Evolutionary conservation across 805 yeast genomes (phyloP).

Genomic region (Metschnikowia santaceciliae): DNA sequence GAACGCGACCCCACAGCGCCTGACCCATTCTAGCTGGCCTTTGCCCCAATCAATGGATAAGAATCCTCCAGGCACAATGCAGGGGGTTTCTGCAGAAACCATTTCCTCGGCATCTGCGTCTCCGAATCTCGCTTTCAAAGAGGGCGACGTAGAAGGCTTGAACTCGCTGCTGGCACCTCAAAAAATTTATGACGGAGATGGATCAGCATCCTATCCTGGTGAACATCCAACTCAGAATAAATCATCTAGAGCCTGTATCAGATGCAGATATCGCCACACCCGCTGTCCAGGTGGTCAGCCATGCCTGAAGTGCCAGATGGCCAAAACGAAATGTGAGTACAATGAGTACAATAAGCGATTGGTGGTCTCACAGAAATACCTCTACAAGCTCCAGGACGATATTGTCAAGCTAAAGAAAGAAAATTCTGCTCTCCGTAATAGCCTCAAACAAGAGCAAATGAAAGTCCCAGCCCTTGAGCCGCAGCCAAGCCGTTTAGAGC

Average conservation of each 20-base stretch:
- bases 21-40: background rate
- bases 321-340: constrained; percentile 62
- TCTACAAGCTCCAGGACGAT: constrained; percentile 64
- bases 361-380: constrained; percentile 67
- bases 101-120: background rate
- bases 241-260: constrained; percentile 48
- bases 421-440: constrained; percentile 52
- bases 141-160: background rate
- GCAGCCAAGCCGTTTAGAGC: background rate
- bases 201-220: background rate
- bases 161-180: background rate
- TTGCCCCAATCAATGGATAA: constrained; percentile 1
- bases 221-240: constrained; percentile 23
- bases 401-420: constrained; percentile 62
- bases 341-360: constrained; percentile 68
- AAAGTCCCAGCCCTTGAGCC: constrained; percentile 1
- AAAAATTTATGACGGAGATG: constrained; percentile 1
- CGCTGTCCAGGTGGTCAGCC: constrained; percentile 79
- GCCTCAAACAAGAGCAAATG: constrained; percentile 30
- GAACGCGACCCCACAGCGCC: constrained; percentile 2
- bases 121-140: background rate
- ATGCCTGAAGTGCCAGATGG: constrained; percentile 56
- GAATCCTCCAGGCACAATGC: background rate
- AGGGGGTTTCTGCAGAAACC: background rate
- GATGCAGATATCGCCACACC: constrained; percentile 69